Conservation (phyloP, 306 rosid species). For the Oxytropis ochrocephala region DNA sequence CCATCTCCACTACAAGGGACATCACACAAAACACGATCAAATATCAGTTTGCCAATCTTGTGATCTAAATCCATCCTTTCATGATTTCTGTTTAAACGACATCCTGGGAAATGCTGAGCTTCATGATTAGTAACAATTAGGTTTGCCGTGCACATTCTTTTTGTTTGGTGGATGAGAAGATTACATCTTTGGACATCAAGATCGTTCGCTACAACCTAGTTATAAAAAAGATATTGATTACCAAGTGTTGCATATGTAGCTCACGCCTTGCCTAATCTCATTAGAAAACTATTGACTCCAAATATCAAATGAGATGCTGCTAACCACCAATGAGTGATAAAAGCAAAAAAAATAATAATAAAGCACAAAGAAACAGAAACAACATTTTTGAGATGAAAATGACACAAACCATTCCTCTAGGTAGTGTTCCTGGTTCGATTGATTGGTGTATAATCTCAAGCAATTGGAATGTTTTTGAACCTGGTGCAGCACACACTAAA, state of each 20-base stretch:
- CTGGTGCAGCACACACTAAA: slow-evolving; percentile 99
- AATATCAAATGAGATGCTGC: slow-evolving; percentile 6
- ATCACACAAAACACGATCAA: slow-evolving; percentile 94
- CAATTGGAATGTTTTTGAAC: slow-evolving; percentile 96
- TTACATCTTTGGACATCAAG: slow-evolving; percentile 96
- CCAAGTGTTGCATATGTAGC: slow-evolving; percentile 1
- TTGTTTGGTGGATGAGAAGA: slow-evolving; percentile 98
- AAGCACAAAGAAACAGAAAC: slow-evolving; percentile 1
- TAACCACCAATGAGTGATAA: neutral
- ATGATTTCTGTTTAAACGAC: slow-evolving; percentile 49
- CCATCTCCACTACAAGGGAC: slow-evolving; percentile 99
- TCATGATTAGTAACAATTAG: slow-evolving; percentile 93
- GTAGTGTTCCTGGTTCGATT: slow-evolving; percentile 62
- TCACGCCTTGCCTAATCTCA: neutral
- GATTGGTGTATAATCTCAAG: slow-evolving; percentile 87
- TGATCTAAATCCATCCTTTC: slow-evolving; percentile 30
- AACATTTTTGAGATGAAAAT: neutral
- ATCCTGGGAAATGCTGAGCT: slow-evolving; percentile 98
- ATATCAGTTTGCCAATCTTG: slow-evolving; percentile 49
- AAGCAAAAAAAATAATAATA: slow-evolving; percentile 12
- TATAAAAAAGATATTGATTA: slow-evolving; percentile 6
- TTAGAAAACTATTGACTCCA: neutral
- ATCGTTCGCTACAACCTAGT: slow-evolving; percentile 94
- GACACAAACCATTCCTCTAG: slow-evolving; percentile 80
- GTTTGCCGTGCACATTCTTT: slow-evolving; percentile 98